phyloP scores from a whole-genome alignment of 768 basidiomycete species.

The Calocybe cyanea region DNA sequence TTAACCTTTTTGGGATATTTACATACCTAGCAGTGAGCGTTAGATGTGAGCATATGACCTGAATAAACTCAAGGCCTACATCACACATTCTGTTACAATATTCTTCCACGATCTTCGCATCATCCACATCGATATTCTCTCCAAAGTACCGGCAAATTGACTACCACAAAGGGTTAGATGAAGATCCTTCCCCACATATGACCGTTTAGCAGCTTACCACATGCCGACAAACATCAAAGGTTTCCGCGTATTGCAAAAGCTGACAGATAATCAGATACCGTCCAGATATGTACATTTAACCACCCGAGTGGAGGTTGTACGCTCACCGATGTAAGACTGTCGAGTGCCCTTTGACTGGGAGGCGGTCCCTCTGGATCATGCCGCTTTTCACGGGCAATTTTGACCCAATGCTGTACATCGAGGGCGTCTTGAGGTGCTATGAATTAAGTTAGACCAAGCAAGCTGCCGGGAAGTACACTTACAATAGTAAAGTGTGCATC shows the following conservation, averaged over 20 bases:
- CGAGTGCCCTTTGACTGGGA: constrained; percentile 63
- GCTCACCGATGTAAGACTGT: constrained; percentile 63
- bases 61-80: constrained; percentile 36
- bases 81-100: constrained; percentile 83
- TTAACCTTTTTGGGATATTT: constrained; percentile 70
- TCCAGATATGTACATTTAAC: constrained; percentile 2
- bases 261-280: constrained; percentile 10
- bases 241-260: constrained; percentile 54
- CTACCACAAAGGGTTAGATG: constrained; percentile 28
- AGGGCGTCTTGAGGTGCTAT: constrained; percentile 74
- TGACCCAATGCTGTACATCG: constrained; percentile 50
- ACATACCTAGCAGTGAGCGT: constrained; percentile 51
- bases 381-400: constrained; percentile 42
- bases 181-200: not conserved
- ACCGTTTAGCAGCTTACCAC: constrained; percentile 42
- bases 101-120: constrained; percentile 37
- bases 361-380: constrained; percentile 47
- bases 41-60: not conserved
- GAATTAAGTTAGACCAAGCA: not conserved
- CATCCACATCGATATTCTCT: constrained; percentile 51
- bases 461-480: constrained; percentile 21
- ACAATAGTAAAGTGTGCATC: constrained; percentile 85
- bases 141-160: constrained; percentile 81
- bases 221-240: constrained; percentile 59
- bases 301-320: not conserved